Percentiles rank a stretch among this genome's conserved stretches.
phyloP scores from a whole-genome alignment of 495 filamentous ascomycete genomes.

The Daldinia childiae region DNA sequence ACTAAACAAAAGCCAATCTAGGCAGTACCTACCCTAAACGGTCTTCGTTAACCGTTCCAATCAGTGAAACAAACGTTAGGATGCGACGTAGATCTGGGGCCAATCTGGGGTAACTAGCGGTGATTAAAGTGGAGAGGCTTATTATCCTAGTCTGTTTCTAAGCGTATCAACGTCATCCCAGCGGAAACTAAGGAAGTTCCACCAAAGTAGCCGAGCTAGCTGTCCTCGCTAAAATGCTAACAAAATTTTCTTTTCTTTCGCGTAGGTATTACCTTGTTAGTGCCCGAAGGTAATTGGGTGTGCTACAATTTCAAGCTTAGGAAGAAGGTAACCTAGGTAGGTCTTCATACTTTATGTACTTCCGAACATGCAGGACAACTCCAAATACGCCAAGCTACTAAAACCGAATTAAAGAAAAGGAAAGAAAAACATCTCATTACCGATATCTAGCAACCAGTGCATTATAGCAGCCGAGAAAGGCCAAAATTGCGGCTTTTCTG shows the following conservation, averaged over 20 bases:
- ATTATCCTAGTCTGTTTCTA: slow-evolving; percentile 15
- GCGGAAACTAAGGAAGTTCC: slow-evolving; percentile 24
- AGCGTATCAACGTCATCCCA: slow-evolving; percentile 35
- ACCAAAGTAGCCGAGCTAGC: slow-evolving; percentile 19
- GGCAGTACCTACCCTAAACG: background rate
- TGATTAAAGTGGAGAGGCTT: slow-evolving; percentile 23
- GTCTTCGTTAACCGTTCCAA: slow-evolving; percentile 24
- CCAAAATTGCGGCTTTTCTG: slow-evolving; percentile 35
- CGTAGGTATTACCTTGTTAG: background rate
- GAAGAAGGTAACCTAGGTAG: too few species aligned
- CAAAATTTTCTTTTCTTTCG: background rate
- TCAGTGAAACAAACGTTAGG: slow-evolving; percentile 28
- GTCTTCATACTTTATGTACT: background rate
- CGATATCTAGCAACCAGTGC: slow-evolving; percentile 24
- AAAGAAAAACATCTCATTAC: slow-evolving; percentile 9
- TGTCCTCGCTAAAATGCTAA: slow-evolving; percentile 7
- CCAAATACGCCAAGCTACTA: background rate
- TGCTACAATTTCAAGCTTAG: background rate
- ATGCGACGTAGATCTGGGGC: slow-evolving; percentile 32
- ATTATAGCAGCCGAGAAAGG: slow-evolving; percentile 28
- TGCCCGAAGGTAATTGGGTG: slow-evolving; percentile 1
- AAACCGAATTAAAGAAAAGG: background rate
- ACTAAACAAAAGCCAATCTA: background rate
- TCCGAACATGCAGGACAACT: slow-evolving; percentile 8
- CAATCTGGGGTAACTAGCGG: slow-evolving; percentile 38